Conservation (phyloP, 2,329 filamentous ascomycete species). For the Fusarium redolens region DNA sequence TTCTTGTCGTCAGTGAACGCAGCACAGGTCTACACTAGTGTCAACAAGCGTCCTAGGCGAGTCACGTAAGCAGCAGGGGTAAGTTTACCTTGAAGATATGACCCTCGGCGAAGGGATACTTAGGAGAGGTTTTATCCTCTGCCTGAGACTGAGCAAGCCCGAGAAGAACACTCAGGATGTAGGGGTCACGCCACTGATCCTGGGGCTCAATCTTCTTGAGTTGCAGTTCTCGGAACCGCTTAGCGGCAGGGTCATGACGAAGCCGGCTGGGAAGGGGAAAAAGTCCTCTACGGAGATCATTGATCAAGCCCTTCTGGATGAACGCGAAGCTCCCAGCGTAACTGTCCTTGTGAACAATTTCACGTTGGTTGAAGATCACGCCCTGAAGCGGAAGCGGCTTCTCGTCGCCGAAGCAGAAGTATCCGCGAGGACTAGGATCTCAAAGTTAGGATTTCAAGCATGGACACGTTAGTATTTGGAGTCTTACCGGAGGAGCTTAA, state of each 20-base stretch:
- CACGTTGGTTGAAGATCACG: slow-evolving; percentile 27
- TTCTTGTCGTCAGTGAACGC: slow-evolving; percentile 34
- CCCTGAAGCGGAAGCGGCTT: slow-evolving; percentile 41
- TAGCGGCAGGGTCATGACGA: slow-evolving; percentile 30
- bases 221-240: slow-evolving; percentile 20
- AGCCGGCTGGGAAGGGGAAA: slow-evolving; percentile 32
- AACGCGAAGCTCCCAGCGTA: slow-evolving; percentile 37
- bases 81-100: slow-evolving; percentile 30
- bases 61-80: background rate
- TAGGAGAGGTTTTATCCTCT: background rate
- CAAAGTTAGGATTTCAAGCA: background rate
- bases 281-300: slow-evolving; percentile 28
- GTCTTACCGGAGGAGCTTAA: slow-evolving; percentile 35
- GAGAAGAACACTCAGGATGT: slow-evolving; percentile 40
- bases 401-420: slow-evolving; percentile 37
- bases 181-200: slow-evolving; percentile 39
- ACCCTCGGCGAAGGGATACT: background rate
- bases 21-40: slow-evolving; percentile 20
- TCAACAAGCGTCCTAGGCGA: background rate
- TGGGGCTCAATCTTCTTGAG: slow-evolving; percentile 35
- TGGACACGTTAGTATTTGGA: accelerated
- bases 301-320: slow-evolving; percentile 38
- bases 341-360: background rate
- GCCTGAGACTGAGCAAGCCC: slow-evolving; percentile 42
- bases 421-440: slow-evolving; percentile 33